These are phyloP conservation scores for Sugiyamaella castrensis DNA, from an alignment of 1,139 yeast genomes.

Conservation along the genomic window DNA sequence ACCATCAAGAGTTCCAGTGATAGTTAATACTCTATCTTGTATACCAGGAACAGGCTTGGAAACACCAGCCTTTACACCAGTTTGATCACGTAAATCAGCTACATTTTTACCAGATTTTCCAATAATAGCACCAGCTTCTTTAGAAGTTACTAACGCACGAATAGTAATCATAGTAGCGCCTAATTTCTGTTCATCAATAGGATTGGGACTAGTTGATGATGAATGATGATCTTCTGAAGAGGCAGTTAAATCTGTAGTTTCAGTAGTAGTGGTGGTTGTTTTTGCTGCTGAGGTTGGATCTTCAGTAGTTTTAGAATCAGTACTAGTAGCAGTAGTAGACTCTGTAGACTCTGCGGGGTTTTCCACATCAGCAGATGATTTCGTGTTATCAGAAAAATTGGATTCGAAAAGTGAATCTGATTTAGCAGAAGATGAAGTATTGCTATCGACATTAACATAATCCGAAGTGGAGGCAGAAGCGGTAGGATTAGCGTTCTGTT, in stretches of 20 bases:
- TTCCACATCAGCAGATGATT: too few relatives aligned
- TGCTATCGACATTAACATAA: neutral
- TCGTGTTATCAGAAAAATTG: too few relatives aligned
- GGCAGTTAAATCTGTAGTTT: too few relatives aligned
- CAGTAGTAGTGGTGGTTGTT: too few relatives aligned
- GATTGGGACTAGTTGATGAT: neutral
- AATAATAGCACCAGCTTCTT: slow-evolving; percentile 88
- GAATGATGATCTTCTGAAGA: too few relatives aligned
- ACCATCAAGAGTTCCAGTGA: slow-evolving; percentile 73
- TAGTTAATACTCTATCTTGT: slow-evolving; percentile 79
- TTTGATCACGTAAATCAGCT: slow-evolving; percentile 70
- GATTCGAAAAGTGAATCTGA: too few relatives aligned
- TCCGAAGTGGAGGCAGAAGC: neutral
- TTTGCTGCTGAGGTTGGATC: too few relatives aligned
- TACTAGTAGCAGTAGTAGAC: too few relatives aligned
- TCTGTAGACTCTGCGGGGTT: too few relatives aligned
- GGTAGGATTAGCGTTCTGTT: neutral
- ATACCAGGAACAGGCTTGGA: slow-evolving; percentile 80
- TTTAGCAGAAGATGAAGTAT: too few relatives aligned
- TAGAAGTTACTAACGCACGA: slow-evolving; percentile 74
- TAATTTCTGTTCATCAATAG: slow-evolving; percentile 1
- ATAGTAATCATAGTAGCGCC: slow-evolving; percentile 28
- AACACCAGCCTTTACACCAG: slow-evolving; percentile 85
- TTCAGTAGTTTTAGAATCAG: too few relatives aligned
- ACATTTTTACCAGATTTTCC: slow-evolving; percentile 85